Percentiles rank a stretch among this genome's conserved stretches.
Evolutionary conservation across 495 filamentous ascomycete species (phyloP).

Genomic region (Aspergillus leporis): DNA sequence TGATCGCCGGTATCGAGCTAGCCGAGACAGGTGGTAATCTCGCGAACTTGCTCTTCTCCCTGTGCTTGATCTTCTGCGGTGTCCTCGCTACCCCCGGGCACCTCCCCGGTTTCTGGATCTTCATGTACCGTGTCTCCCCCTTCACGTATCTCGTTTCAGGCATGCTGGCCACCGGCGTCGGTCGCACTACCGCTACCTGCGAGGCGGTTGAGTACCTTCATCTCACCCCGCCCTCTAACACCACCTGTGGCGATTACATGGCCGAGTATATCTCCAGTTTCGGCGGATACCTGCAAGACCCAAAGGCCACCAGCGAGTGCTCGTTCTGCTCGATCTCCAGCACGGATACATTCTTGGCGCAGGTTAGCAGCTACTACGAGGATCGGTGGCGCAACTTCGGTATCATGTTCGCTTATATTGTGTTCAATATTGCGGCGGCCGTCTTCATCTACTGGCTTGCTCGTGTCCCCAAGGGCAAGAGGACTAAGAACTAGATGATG

Average conservation of each 20-base stretch:
- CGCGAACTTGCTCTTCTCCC: slow-evolving; percentile 61
- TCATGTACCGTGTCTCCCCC: slow-evolving; percentile 77
- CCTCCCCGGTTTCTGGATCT: slow-evolving; percentile 77
- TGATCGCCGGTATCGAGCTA: slow-evolving; percentile 61
- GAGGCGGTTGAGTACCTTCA: slow-evolving; percentile 55
- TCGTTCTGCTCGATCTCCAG: slow-evolving; percentile 58
- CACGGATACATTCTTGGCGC: slow-evolving; percentile 63
- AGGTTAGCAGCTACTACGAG: slow-evolving; percentile 49
- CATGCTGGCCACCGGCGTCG: slow-evolving; percentile 62
- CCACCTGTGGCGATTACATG: slow-evolving; percentile 61
- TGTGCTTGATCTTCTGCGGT: slow-evolving; percentile 63
- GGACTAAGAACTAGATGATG: slow-evolving; percentile 30
- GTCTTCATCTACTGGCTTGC: slow-evolving; percentile 77
- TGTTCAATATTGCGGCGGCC: slow-evolving; percentile 70
- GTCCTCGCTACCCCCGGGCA: slow-evolving; percentile 63
- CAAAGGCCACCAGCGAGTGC: slow-evolving; percentile 54
- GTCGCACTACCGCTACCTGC: slow-evolving; percentile 59
- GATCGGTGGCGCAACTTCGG: slow-evolving; percentile 76
- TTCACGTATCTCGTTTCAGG: slow-evolving; percentile 69
- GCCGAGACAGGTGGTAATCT: slow-evolving; percentile 64
- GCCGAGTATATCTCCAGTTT: slow-evolving; percentile 41
- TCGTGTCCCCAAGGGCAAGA: slow-evolving; percentile 67
- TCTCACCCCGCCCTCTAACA: slow-evolving; percentile 50
- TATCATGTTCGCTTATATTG: slow-evolving; percentile 63
- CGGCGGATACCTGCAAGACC: slow-evolving; percentile 58